Conservation (phyloP, 1,284 basidiomycete species). For the Cerioporus squamosus region DNA sequence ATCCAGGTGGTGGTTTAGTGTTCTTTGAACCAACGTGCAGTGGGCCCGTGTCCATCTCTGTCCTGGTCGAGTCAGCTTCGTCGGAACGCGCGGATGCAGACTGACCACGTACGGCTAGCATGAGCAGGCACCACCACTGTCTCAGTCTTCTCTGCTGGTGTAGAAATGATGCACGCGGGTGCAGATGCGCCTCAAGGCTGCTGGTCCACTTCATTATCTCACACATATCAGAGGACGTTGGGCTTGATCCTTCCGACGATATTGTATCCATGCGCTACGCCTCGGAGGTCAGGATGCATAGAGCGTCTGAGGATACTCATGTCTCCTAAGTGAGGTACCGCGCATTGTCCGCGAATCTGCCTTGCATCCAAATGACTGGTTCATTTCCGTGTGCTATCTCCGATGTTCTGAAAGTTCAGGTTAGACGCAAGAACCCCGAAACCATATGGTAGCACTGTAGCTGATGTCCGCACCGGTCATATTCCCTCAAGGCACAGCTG, state of each 20-base stretch:
- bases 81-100: background rate
- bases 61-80: slow-evolving; percentile 1
- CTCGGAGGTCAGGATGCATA: background rate
- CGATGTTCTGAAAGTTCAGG: no score
- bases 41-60: background rate
- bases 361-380: no score
- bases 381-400: no score
- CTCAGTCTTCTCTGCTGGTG: background rate
- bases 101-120: background rate
- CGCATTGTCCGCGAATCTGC: no score
- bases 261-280: background rate
- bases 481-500: no score
- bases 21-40: background rate
- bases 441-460: no score
- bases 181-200: slow-evolving; percentile 11
- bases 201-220: background rate
- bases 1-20: slow-evolving; percentile 13
- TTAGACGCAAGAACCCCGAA: no score
- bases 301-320: no score
- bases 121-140: background rate
- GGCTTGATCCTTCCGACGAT: slow-evolving; percentile 11
- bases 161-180: background rate
- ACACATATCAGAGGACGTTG: slow-evolving; percentile 3
- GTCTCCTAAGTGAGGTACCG: no score
- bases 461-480: no score